Evolutionary conservation across 805 yeast genomes (phyloP).

Genomic region (Sugiyamaella qingdaonensis): DNA sequence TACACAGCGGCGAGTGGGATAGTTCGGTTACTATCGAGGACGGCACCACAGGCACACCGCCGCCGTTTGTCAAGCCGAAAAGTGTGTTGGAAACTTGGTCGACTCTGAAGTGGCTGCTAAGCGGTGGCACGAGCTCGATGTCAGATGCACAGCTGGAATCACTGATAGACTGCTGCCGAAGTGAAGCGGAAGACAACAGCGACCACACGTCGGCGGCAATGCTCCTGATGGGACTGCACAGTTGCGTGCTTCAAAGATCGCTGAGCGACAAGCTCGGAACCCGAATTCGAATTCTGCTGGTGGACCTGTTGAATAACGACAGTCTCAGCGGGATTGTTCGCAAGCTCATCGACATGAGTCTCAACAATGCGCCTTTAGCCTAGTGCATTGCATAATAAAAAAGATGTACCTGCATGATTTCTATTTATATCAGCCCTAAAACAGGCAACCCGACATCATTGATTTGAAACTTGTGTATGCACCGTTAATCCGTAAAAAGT

Average conservation of each 20-base stretch:
- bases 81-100: not conserved
- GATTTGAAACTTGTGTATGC: too few species aligned
- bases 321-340: not conserved
- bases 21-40: not conserved
- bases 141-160: not conserved
- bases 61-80: not conserved
- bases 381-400: not conserved
- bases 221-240: too few species aligned
- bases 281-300: not conserved
- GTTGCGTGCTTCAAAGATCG: too few species aligned
- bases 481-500: not conserved
- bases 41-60: not conserved
- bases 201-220: too few species aligned
- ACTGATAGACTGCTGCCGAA: too few species aligned
- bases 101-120: not conserved
- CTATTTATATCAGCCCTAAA: not conserved
- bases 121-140: not conserved
- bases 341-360: not conserved
- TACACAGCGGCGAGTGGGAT: slow-evolving; percentile 4
- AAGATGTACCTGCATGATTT: slow-evolving; percentile 2
- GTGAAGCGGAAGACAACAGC: too few species aligned
- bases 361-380: not conserved
- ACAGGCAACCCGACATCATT: not conserved
- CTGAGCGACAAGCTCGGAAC: too few species aligned
- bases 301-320: not conserved